These are phyloP conservation scores for Corylus avellana DNA, from an alignment of 306 rosid species.

Conservation along the genomic window DNA sequence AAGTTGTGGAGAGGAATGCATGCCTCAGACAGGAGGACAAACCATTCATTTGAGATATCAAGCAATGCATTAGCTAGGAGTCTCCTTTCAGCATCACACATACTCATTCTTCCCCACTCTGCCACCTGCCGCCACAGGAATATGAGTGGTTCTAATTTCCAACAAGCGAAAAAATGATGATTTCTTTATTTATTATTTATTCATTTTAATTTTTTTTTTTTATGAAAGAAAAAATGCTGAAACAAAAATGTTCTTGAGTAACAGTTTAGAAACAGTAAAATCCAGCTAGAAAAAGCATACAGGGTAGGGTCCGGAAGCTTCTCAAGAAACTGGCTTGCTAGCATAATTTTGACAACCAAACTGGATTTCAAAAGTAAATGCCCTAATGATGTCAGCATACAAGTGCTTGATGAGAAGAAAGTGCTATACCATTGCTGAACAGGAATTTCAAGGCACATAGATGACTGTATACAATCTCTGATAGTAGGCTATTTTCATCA, in stretches of 20 bases:
- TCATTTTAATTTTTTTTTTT: not conserved
- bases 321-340: not conserved
- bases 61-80: constrained; percentile 93
- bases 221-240: not conserved
- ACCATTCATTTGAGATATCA: constrained; percentile 95
- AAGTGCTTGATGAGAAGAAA: not conserved
- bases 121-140: constrained; percentile 56
- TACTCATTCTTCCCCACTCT: constrained; percentile 96
- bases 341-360: constrained; percentile 10
- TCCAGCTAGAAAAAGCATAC: constrained; percentile 3
- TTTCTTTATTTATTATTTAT: not conserved
- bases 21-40: constrained; percentile 84
- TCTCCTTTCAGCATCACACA: constrained; percentile 97
- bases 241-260: constrained; percentile 14
- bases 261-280: constrained; percentile 12
- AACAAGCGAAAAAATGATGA: not conserved
- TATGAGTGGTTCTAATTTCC: not conserved
- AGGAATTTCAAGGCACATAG: constrained; percentile 19
- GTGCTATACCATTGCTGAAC: not conserved
- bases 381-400: not conserved
- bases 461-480: not conserved
- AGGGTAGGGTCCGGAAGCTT: not conserved
- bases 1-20: constrained; percentile 93
- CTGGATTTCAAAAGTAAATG: constrained; percentile 15
- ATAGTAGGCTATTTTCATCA: not conserved